A percentile compares a stretch with the other conserved stretches of the same genome.
Conservation (phyloP, 345 rosid genomes). For the Theobroma cacao region DNA sequence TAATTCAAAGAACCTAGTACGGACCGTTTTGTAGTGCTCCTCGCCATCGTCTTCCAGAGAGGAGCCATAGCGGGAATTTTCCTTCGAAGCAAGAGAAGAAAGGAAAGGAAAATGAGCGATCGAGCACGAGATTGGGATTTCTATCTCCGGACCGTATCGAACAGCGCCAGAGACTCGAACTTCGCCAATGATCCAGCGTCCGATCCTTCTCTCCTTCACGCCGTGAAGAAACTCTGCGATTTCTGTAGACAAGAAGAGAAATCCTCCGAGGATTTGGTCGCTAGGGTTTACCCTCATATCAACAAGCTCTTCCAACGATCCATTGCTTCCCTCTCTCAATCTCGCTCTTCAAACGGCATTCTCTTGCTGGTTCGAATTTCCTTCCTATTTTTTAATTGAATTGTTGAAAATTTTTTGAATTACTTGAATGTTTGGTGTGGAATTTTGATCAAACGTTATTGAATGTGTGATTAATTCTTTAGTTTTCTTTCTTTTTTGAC, state of each 20-base stretch:
- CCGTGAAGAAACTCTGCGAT: constrained; percentile 72
- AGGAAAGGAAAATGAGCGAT: constrained; percentile 38
- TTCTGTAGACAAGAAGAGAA: constrained; percentile 59
- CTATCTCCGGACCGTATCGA: constrained; percentile 65
- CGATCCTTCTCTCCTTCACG: constrained; percentile 72
- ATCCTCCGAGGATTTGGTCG: constrained; percentile 79
- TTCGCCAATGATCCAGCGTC: constrained; percentile 72
- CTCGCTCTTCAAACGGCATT: constrained; percentile 59
- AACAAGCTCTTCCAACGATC: constrained; percentile 93
- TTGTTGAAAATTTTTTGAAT: neutral
- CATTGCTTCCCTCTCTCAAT: constrained; percentile 67
- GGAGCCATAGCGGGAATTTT: neutral
- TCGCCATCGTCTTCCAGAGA: no score
- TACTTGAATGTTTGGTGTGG: neutral
- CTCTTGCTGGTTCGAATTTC: constrained; percentile 59
- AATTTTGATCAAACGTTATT: neutral
- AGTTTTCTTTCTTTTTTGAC: neutral
- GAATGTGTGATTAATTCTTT: neutral
- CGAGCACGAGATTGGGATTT: constrained; percentile 69
- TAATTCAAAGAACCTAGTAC: neutral
- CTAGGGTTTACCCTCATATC: constrained; percentile 77
- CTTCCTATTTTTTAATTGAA: neutral
- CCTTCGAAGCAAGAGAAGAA: neutral
- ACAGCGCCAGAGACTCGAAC: constrained; percentile 69
- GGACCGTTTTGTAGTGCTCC: neutral